A percentile compares a stretch with the other conserved stretches of the same genome.
phyloP scores from a whole-genome alignment of 768 basidiomycete species.

The Boletus speciosus region DNA sequence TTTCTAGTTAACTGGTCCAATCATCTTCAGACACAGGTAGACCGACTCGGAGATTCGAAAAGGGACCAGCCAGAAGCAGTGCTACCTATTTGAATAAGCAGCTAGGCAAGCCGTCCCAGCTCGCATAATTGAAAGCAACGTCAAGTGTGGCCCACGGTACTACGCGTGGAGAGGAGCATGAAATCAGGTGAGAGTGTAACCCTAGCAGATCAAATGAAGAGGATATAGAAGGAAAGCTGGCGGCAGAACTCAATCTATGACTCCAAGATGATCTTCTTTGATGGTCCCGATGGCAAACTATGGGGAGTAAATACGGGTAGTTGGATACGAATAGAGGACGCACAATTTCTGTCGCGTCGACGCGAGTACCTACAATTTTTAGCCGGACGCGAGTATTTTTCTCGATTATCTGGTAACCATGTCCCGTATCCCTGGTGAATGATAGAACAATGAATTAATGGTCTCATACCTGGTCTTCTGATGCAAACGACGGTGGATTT shows the following conservation, averaged over 20 bases:
- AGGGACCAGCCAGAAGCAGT: not conserved
- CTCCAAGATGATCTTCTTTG: constrained; percentile 96
- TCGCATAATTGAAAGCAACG: not conserved
- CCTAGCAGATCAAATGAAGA: not conserved
- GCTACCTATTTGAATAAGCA: not conserved
- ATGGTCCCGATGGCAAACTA: constrained; percentile 98
- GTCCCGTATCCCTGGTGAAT: not conserved
- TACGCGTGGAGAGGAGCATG: not conserved
- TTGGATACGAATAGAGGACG: constrained; percentile 29
- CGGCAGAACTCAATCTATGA: constrained; percentile 60
- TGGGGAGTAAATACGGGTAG: not conserved
- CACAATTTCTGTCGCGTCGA: constrained; percentile 97
- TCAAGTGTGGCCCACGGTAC: not conserved
- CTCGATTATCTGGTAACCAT: constrained; percentile 68
- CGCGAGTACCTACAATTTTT: constrained; percentile 97
- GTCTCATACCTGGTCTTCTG: constrained; percentile 72
- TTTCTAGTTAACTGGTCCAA: not conserved
- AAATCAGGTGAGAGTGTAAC: not conserved
- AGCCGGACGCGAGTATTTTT: constrained; percentile 89
- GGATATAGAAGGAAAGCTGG: not conserved
- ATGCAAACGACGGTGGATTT: constrained; percentile 94
- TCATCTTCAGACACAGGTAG: not conserved
- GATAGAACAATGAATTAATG: not conserved
- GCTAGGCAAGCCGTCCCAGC: not conserved
- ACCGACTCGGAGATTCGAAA: not conserved